Conservation (phyloP, 1,284 basidiomycete genomes). For the Pseudozyma thailandica region DNA sequence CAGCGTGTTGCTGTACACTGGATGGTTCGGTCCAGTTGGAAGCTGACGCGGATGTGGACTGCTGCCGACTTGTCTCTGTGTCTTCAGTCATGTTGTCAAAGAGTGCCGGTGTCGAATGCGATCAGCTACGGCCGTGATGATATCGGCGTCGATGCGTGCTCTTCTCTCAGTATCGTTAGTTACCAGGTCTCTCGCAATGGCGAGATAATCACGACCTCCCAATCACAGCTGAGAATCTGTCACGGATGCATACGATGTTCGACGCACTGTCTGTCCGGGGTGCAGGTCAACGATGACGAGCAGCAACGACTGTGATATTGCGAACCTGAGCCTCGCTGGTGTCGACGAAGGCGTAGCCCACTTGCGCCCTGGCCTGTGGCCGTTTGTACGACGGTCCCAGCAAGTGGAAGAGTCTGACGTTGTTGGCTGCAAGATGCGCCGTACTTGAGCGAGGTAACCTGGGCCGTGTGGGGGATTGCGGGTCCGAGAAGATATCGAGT, state of each 20-base stretch:
- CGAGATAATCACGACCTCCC: no score
- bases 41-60: not conserved
- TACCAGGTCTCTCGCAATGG: no score
- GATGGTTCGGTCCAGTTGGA: slow-evolving; percentile 11
- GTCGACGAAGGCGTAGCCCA: slow-evolving; percentile 13
- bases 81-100: slow-evolving; percentile 3
- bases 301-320: not conserved
- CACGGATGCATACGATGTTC: not conserved
- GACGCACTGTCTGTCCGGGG: not conserved
- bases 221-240: no score
- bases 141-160: no score
- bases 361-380: slow-evolving; percentile 15
- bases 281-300: not conserved
- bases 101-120: slow-evolving; percentile 1
- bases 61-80: slow-evolving; percentile 3
- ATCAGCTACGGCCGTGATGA: no score
- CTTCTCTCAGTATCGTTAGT: no score
- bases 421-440: slow-evolving; percentile 8
- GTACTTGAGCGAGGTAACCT: slow-evolving; percentile 3
- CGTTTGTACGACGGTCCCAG: slow-evolving; percentile 1
- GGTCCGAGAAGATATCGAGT: slow-evolving; percentile 35
- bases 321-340: not conserved
- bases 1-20: slow-evolving; percentile 1
- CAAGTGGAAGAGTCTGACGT: slow-evolving; percentile 7
- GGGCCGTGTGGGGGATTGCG: slow-evolving; percentile 30